Evolutionary conservation across 768 basidiomycete species (phyloP), one percentile per base, ranked within the genome.

Genomic region (Kwoniella heveanensis): DNA sequence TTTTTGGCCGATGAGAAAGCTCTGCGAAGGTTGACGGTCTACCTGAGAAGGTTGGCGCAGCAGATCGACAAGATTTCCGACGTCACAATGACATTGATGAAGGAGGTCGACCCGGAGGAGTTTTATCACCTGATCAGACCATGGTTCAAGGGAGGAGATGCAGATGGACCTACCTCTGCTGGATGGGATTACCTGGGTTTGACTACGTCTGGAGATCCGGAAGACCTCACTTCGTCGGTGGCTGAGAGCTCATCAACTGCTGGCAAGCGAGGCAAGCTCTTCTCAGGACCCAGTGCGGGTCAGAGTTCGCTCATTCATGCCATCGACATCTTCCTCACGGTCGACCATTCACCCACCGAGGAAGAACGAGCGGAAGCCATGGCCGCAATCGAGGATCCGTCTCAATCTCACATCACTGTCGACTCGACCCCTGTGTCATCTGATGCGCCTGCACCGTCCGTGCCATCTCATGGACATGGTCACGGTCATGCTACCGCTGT

Each of bases 61-160:
- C 85, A 90, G 68, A 88, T 94, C 62, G 83, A 86, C 49, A 85
- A 86, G 7, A 82, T 96, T 21, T 82, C 83, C 9, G 70, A 60
- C 10, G 82, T 91, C 64, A 83, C 96, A 32, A 81, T 87, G 37
- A 80, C 81, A 44, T 86, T 94, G 26, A 85, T 86, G 57, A 82
- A 86, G 17, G 87, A 86, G 12, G 90, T 92, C 75, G 85, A 87
- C 49, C 91, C 92, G 0, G 82, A 84, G 1, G 82, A 85, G 52
- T 97, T 99, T 81, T 94, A 92, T 80, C 90, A 89, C 85, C 83
- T 88, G 61, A 86, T 92, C 69, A 86, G 95, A 55, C 93, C 92
- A 1, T 99, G 95, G 95, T 95, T 86, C 81, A 87, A 88, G 57
- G 94, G 94, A 15, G 90, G 89, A 67, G 87, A 89, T 68, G 84